Evolutionary conservation across 805 yeast genomes (phyloP).

Genomic region (Sugiyamaella smithiae): DNA sequence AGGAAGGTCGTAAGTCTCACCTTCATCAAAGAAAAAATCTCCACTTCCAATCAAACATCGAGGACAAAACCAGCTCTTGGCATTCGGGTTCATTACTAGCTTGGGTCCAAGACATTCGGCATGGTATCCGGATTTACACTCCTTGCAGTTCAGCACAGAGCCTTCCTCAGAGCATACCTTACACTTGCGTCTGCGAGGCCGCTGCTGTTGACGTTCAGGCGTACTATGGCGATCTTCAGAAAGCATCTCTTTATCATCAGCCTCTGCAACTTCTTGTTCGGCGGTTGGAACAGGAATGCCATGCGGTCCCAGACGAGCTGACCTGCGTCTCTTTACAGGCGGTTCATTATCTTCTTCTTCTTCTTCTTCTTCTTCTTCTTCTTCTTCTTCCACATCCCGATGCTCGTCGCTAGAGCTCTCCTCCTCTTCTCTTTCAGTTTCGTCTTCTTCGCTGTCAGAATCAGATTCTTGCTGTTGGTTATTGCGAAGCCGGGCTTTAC

Average conservation of each 20-base stretch:
- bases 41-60: constrained; percentile 84
- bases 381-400: constrained; percentile 6
- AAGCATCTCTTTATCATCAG: constrained; percentile 9
- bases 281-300: neutral
- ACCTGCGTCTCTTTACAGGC: neutral
- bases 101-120: constrained; percentile 62
- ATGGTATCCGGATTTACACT: constrained; percentile 71
- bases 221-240: no score
- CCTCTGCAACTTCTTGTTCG: neutral
- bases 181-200: constrained; percentile 17
- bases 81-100: constrained; percentile 46
- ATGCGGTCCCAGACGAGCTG: neutral
- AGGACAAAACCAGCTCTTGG: constrained; percentile 74
- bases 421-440: neutral
- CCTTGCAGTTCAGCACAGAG: constrained; percentile 51
- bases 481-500: constrained; percentile 1
- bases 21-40: constrained; percentile 83
- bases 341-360: constrained; percentile 11
- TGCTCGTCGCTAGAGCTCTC: neutral
- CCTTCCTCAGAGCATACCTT: constrained; percentile 28
- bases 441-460: constrained; percentile 9
- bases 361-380: constrained; percentile 13
- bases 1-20: constrained; percentile 50
- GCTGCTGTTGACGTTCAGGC: neutral
- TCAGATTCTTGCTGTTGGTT: neutral